Evolutionary conservation across 176 grass and related monocot species (phyloP).

Genomic region (Ensete ventricosum): DNA sequence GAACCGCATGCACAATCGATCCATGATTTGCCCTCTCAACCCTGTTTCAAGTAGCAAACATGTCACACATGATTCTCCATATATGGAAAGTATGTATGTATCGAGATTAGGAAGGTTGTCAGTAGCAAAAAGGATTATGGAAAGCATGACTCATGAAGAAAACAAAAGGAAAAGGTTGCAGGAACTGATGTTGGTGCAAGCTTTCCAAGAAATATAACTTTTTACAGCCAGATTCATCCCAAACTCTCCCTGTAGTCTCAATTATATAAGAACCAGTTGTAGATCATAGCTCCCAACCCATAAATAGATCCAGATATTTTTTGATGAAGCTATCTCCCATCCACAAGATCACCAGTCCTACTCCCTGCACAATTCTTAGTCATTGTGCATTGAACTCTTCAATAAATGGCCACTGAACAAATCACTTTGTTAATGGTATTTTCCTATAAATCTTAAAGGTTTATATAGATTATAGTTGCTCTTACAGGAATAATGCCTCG

Average conservation of each 20-base stretch:
- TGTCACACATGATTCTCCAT: background rate
- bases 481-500: slow-evolving; percentile 98
- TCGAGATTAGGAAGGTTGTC: too few relatives aligned
- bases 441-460: background rate
- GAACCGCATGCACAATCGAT: slow-evolving; percentile 58
- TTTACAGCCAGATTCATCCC: slow-evolving; percentile 64
- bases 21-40: slow-evolving; percentile 66
- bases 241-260: slow-evolving; percentile 71
- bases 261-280: slow-evolving; percentile 57
- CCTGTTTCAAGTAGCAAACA: slow-evolving; percentile 16
- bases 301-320: slow-evolving; percentile 68
- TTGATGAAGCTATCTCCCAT: slow-evolving; percentile 81
- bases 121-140: slow-evolving; percentile 2
- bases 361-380: slow-evolving; percentile 68
- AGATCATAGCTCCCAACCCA: slow-evolving; percentile 50
- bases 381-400: slow-evolving; percentile 79
- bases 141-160: too few relatives aligned
- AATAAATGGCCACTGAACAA: slow-evolving; percentile 49
- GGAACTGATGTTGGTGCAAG: slow-evolving; percentile 78
- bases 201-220: slow-evolving; percentile 72
- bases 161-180: background rate
- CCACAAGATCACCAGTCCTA: slow-evolving; percentile 55
- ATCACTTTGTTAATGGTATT: background rate
- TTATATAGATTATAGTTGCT: background rate
- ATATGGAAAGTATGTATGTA: too few relatives aligned